Evolutionary conservation across 2,329 filamentous ascomycete species (phyloP).

Genomic region (Coniella lustricola): DNA sequence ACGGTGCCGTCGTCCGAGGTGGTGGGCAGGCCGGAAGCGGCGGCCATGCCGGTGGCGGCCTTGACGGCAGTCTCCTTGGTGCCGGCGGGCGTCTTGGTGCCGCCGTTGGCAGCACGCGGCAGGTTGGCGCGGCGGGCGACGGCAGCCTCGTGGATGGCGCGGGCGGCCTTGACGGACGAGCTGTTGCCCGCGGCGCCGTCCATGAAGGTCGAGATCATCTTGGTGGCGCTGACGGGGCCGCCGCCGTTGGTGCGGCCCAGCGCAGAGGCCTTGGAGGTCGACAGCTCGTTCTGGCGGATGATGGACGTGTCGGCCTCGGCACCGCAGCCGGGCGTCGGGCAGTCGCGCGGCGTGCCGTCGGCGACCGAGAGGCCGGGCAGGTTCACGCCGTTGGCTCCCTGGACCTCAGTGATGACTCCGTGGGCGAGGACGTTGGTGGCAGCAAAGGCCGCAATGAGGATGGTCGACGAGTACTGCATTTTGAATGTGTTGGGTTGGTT

Average conservation of each 20-base stretch:
- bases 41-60: conserved; percentile 46
- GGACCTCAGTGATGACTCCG: conserved; percentile 48
- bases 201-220: conserved; percentile 56
- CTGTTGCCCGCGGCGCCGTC: conserved; percentile 28
- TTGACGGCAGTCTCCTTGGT: conserved; percentile 46
- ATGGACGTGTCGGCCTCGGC: conserved; percentile 66
- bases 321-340: conserved; percentile 52
- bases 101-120: conserved; percentile 20
- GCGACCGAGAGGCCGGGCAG: conserved; percentile 57
- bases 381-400: conserved; percentile 53
- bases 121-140: conserved; percentile 19
- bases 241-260: conserved; percentile 58
- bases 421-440: conserved; percentile 47
- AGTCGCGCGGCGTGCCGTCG: conserved; percentile 63
- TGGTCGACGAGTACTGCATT: conserved; percentile 28
- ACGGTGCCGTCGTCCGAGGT: conserved; percentile 52
- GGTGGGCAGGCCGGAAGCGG: conserved; percentile 51
- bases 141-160: conserved; percentile 15
- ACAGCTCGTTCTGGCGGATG: conserved; percentile 55
- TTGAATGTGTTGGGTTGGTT: conserved; percentile 8
- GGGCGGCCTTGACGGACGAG: conserved; percentile 14
- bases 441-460: conserved; percentile 40
- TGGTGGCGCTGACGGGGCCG: conserved; percentile 50
- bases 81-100: conserved; percentile 32
- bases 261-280: conserved; percentile 44